phyloP scores from a whole-genome alignment of 768 basidiomycete species.

The Plicaturopsis crispa region DNA sequence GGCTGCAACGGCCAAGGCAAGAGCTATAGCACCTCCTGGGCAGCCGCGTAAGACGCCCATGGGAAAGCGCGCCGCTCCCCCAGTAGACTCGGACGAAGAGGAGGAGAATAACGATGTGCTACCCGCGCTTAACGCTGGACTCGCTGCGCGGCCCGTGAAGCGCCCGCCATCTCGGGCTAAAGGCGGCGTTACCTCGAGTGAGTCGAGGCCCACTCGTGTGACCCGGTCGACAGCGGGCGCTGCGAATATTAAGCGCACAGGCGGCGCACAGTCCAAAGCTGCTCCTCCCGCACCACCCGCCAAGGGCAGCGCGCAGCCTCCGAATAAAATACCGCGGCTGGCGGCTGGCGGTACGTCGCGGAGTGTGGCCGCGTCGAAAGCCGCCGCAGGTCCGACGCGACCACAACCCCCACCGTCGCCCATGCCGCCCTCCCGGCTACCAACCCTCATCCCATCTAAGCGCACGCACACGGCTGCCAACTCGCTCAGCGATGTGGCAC shows the following conservation, averaged over 20 bases:
- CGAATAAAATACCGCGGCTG: constrained; percentile 67
- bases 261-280: constrained; percentile 25
- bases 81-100: constrained; percentile 53
- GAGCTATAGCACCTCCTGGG: constrained; percentile 67
- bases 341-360: constrained; percentile 43
- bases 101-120: constrained; percentile 54
- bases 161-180: constrained; percentile 29
- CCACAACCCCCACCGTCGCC: constrained; percentile 53
- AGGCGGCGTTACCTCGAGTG: constrained; percentile 49
- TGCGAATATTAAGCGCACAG: constrained; percentile 46
- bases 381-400: constrained; percentile 22
- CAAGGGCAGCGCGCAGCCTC: constrained; percentile 41
- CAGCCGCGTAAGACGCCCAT: constrained; percentile 87
- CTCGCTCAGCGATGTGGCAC: constrained; percentile 45
- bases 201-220: constrained; percentile 67
- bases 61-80: constrained; percentile 49
- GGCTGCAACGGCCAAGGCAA: constrained; percentile 61
- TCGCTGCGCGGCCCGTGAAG: constrained; percentile 29
- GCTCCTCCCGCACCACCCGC: constrained; percentile 35
- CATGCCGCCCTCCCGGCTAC: constrained; percentile 69
- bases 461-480: constrained; percentile 32
- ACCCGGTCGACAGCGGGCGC: constrained; percentile 62
- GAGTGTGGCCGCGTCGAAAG: constrained; percentile 28
- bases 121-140: constrained; percentile 54
- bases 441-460: constrained; percentile 58